Evolutionary conservation across 768 basidiomycete species (phyloP), one percentile per base, ranked within the genome.

Genomic region (Amanita phalloides): DNA sequence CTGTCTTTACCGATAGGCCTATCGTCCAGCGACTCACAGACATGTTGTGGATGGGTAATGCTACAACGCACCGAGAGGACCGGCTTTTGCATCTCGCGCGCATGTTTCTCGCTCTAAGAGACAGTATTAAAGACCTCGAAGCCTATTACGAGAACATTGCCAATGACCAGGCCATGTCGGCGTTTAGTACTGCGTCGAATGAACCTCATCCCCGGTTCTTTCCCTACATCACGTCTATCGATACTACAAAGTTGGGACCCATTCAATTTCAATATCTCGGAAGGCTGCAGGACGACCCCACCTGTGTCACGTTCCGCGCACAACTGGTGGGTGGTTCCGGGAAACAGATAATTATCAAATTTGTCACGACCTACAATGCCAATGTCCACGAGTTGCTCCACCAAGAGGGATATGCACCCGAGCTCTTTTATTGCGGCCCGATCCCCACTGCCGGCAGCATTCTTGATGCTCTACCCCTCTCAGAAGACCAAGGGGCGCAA

Each of bases 11-110:
- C 25, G 55, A 60, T 49, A 58, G 48, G 42, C 9, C 57, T 36
- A 58, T 62, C 33, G 55, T 61, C 11, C 58, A 61, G 56, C 48
- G 56, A 21, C 45, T 61, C 33, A 62, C 55, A 6, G 58, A 59
- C 47, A 53, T 60, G 53, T 56, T 33, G 49, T 62, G 59, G 56
- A 48, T 57, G 25, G 58, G 38, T 23, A 54, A 49, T 28, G 57
- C 58, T 3, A 59, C 58, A 10, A 58, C 58, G 20, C 35, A 58
- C 23, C 56, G 57, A 52, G 60, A 60, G 39, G 3, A 4, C 28
- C 56, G 57, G 44, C n/a, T 62, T n/a, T 51, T 55, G 36, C 37
- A 53, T 14, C 26, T 55, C 30, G 50, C 57, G 5, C 44, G 46
- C 32, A 43, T 57, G 4, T 48, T 61, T 33, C 28, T 49, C n/a